phyloP scores from a whole-genome alignment of 805 yeast genomes.

The Cyberlindnera euphorbiiphila region DNA sequence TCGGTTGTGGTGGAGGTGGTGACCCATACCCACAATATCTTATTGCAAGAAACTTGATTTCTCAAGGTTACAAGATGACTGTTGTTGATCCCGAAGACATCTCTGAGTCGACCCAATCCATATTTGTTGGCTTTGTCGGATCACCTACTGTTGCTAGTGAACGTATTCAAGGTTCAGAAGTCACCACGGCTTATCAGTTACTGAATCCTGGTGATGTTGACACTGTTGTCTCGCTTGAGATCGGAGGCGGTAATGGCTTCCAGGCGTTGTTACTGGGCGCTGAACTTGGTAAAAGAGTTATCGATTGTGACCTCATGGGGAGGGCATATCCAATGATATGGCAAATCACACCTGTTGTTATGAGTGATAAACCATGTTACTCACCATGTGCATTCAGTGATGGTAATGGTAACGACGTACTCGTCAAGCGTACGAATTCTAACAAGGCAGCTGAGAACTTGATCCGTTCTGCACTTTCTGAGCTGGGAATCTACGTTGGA shows the following conservation, averaged over 20 bases:
- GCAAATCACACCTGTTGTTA: conserved; percentile 38
- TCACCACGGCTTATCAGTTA: conserved; percentile 30
- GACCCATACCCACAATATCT: conserved; percentile 42
- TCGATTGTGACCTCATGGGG: conserved; percentile 44
- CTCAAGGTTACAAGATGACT: conserved; percentile 33
- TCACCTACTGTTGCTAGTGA: conserved; percentile 46
- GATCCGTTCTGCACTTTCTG: conserved; percentile 40
- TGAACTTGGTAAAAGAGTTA: conserved; percentile 29
- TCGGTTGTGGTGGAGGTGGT: conserved; percentile 54
- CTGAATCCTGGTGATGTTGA: conserved; percentile 30
- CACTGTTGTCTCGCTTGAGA: conserved; percentile 36
- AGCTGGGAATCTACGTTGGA: conserved; percentile 40
- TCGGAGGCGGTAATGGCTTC: conserved; percentile 44
- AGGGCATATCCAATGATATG: conserved; percentile 44
- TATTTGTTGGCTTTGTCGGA: conserved; percentile 39
- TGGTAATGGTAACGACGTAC: conserved; percentile 41
- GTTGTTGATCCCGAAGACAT: conserved; percentile 33
- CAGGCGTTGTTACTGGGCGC: conserved; percentile 30
- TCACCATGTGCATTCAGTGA: conserved; percentile 33
- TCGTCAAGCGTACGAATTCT: conserved; percentile 31
- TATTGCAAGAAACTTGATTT: conserved; percentile 32
- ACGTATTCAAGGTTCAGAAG: conserved; percentile 38
- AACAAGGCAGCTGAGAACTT: conserved; percentile 35
- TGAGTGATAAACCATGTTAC: conserved; percentile 21
- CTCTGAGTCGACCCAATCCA: conserved; percentile 6